Conservation (phyloP, 352 stramenopile genomes). For the Proteromonas lacertae region DNA sequence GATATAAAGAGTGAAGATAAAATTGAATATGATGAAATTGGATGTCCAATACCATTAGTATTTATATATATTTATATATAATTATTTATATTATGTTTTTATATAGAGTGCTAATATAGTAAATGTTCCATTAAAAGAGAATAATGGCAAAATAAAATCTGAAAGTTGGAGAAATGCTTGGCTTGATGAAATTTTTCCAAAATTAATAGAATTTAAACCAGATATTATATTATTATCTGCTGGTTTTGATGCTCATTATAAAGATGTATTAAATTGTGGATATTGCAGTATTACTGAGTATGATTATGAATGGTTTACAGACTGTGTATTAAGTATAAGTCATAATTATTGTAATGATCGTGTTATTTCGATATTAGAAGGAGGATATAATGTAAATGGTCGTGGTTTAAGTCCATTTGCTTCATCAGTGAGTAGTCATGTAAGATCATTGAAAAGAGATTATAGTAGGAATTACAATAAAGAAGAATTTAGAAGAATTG, state of each 20-base stretch:
- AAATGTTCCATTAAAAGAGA: no score
- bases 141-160: no score
- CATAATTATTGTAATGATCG: conserved; percentile 41
- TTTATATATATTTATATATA: no score
- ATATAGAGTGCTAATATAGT: no score
- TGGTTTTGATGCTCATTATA: conserved; percentile 66
- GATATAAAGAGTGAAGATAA: conserved; percentile 12
- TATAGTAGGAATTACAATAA: no score
- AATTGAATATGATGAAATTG: conserved; percentile 4
- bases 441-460: conserved; percentile 5
- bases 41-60: conserved; percentile 10
- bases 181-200: conserved; percentile 23
- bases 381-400: conserved; percentile 26
- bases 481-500: conserved; percentile 34
- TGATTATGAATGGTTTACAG: conserved; percentile 49
- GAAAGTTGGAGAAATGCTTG: no score
- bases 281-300: conserved; percentile 14
- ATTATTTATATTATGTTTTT: no score
- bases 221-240: conserved; percentile 68
- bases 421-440: conserved; percentile 8
- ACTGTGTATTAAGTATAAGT: conserved; percentile 22
- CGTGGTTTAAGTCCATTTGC: conserved; percentile 9
- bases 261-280: conserved; percentile 16
- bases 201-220: conserved; percentile 39
- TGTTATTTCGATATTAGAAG: conserved; percentile 48